These are phyloP conservation scores for Lichtheimia ornata DNA, from an alignment of 371 early-diverging fungal species.

Conservation along the genomic window DNA sequence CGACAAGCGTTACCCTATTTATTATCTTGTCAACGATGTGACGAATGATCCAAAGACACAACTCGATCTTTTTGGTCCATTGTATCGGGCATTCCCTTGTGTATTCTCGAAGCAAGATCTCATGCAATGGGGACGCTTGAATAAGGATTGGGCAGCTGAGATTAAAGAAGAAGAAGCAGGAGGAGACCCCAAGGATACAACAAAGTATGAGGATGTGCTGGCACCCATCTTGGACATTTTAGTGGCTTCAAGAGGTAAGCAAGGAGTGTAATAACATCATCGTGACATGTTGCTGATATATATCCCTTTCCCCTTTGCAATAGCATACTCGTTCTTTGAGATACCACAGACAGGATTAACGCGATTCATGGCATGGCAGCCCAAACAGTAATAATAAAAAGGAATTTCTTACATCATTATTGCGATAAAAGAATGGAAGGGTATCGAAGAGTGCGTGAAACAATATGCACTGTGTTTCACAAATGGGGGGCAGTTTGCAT, in stretches of 20 bases:
- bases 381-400: slow-evolving; percentile 19
- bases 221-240: slow-evolving; percentile 43
- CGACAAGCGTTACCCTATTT: slow-evolving; percentile 40
- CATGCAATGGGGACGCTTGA: slow-evolving; percentile 28
- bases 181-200: slow-evolving; percentile 8
- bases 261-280: background rate
- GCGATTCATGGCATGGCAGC: slow-evolving; percentile 43
- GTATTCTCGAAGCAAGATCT: slow-evolving; percentile 38
- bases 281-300: no score
- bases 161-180: background rate
- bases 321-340: slow-evolving; percentile 51
- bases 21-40: slow-evolving; percentile 42
- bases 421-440: background rate
- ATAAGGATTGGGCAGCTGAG: slow-evolving; percentile 22
- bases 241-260: slow-evolving; percentile 42
- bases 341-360: slow-evolving; percentile 45
- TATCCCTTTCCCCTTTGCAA: background rate
- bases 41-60: slow-evolving; percentile 26
- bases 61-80: slow-evolving; percentile 39
- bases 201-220: slow-evolving; percentile 30
- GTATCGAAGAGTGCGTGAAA: no score
- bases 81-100: slow-evolving; percentile 40
- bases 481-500: no score
- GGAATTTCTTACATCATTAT: background rate
- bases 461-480: no score